A percentile compares a stretch with the other conserved stretches of the same genome.
Evolutionary conservation across 345 rosid genomes (phyloP).

Genomic region (Lepidium didymum): DNA sequence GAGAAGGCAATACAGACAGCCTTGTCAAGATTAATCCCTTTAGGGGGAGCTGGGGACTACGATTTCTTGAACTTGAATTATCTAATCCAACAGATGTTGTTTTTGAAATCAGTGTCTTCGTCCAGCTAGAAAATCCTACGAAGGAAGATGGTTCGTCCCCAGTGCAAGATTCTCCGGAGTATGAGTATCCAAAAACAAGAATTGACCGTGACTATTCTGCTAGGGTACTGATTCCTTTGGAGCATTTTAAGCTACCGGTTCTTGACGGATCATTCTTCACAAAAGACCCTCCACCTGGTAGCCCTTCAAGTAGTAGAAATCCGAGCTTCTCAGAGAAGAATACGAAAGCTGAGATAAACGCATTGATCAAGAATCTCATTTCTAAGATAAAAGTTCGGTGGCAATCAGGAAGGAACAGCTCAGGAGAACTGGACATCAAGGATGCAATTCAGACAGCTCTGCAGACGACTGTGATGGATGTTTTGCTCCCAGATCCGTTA

Average conservation of each 20-base stretch:
- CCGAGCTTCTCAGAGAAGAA: conserved; percentile 79
- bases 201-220: conserved; percentile 88
- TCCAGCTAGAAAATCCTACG: conserved; percentile 59
- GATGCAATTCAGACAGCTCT: conserved; percentile 89
- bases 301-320: conserved; percentile 33
- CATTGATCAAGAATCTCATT: conserved; percentile 72
- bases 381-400: conserved; percentile 92
- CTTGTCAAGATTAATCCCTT: conserved; percentile 86
- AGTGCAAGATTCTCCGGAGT: conserved; percentile 49
- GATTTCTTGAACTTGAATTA: conserved; percentile 90
- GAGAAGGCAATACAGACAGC: conserved; percentile 58
- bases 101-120: conserved; percentile 79
- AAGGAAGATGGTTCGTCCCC: conserved; percentile 40
- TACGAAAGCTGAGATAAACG: conserved; percentile 79
- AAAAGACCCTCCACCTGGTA: conserved; percentile 54
- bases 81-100: conserved; percentile 92
- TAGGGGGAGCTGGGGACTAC: conserved; percentile 98
- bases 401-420: conserved; percentile 96
- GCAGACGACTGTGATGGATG: conserved; percentile 89
- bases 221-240: conserved; percentile 88
- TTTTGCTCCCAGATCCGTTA: conserved; percentile 92
- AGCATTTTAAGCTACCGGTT: conserved; percentile 89
- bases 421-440: conserved; percentile 82
- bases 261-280: conserved; percentile 83
- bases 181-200: conserved; percentile 77